Base-by-base conservation (phyloP, 225 moss, liverwort and hornwort species). In the Lunularia cruciata region DNA sequence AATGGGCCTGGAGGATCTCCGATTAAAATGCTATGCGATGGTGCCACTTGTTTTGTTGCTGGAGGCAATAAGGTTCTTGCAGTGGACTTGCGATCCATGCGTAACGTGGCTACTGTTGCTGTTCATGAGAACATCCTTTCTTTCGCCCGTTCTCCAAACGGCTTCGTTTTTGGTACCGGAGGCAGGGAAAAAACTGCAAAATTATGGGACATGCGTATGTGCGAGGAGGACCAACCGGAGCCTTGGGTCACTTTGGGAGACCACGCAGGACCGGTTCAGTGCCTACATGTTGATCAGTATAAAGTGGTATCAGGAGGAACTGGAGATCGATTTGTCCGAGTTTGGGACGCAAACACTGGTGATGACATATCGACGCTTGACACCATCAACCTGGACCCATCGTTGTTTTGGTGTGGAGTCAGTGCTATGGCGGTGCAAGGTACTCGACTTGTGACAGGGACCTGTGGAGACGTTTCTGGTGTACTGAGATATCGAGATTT, bases 201-300 rank as follows among this genome's bases (percentile, higher is more conserved):
- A 62, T 72, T 87, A 28, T 90, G 87, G 87, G 90, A 90, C 53
- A 73, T 87, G 73, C 83, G 87, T 45, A 87, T 79, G 83, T 52
- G 67, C 51, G n/a, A 49, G 16, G 82, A 64, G 31, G 80, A 81
- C 22, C 57, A 73, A 43, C 78, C 83, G 9, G 77, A 63, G 22
- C 81, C 85, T 26, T 90, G 83, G 87, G 76, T 77, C 68, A 73
- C 83, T 46, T 83, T 90, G 35, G 77, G 90, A 27, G 75, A 85
- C 45, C 87, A 90, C 48, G 58, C 5, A 9, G 90, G 87, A 2
- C 68, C 82, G 32, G 87, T 90, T 35, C 66, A 81, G 47, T 79
- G 81, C 71, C 73, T 87, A 42, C 83, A 90, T 70, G 75, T 85
- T 27, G 90, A 90, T 62, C 75, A 79, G 19, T 90, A 87, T 68